Evolutionary conservation across 208 protist genomes (phyloP).

Genomic region (Leishmania arabica): DNA sequence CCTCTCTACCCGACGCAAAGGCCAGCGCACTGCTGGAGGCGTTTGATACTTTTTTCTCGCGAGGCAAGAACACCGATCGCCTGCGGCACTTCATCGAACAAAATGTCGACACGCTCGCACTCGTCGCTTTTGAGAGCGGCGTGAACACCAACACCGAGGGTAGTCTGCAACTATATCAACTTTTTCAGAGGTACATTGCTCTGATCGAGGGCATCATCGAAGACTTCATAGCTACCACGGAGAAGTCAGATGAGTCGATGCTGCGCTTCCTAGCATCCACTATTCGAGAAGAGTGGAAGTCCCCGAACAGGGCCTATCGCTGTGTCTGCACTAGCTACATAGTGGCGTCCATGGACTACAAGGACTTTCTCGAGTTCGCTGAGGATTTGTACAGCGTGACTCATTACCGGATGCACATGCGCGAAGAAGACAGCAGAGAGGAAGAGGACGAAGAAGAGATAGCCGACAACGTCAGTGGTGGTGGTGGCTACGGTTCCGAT

Average conservation of each 20-base stretch:
- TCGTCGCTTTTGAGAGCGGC: constrained; percentile 18
- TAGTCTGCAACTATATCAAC: constrained; percentile 52
- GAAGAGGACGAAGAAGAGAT: constrained; percentile 1
- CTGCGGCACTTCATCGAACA: constrained; percentile 63
- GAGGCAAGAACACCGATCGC: constrained; percentile 60
- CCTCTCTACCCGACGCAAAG: neutral
- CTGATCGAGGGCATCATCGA: constrained; percentile 61
- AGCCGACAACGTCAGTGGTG: neutral
- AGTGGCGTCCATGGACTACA: constrained; percentile 68
- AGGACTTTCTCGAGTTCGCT: constrained; percentile 68
- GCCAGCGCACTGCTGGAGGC: constrained; percentile 36
- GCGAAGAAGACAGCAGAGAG: constrained; percentile 13
- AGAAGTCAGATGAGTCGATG: constrained; percentile 2
- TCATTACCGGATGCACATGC: constrained; percentile 25
- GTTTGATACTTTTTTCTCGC: constrained; percentile 71
- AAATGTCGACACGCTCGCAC: constrained; percentile 38
- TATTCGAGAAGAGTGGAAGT: constrained; percentile 52
- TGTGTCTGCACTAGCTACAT: constrained; percentile 77
- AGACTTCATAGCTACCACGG: constrained; percentile 45
- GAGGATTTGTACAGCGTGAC: constrained; percentile 58
- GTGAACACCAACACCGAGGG: constrained; percentile 42
- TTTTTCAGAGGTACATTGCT: constrained; percentile 59
- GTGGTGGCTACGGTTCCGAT: neutral
- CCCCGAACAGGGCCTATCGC: constrained; percentile 34
- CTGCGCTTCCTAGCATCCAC: constrained; percentile 44